Evolutionary conservation across 345 rosid genomes (phyloP).

Genomic region (sweet orange (Citrus sinensis)): DVS_A1.0 CM039169.1:31278001-31278500

Average conservation of each 20-base stretch:
- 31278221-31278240: neutral
- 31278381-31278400: neutral
- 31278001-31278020: conserved; percentile 99
- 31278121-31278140: conserved; percentile 98
- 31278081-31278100: conserved; percentile 94
- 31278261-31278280: neutral
- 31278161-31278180: conserved; percentile 99
- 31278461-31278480: neutral
- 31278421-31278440: neutral
- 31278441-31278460: neutral
- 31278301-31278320: neutral
- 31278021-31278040: conserved; percentile 96
- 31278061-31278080: conserved; percentile 99
- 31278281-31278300: neutral
- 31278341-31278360: neutral
- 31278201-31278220: neutral
- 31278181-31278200: conserved; percentile 29
- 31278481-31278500: neutral
- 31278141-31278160: conserved; percentile 93
- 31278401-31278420: neutral
- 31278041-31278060: conserved; percentile 96
- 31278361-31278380: neutral
- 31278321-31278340: neutral
- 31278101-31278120: conserved; percentile 80
- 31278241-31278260: neutral